A percentile compares a stretch with the other conserved stretches of the same genome.
phyloP scores from a whole-genome alignment of 1,139 yeast genomes.

The Debaryomyces subglobosus region DNA sequence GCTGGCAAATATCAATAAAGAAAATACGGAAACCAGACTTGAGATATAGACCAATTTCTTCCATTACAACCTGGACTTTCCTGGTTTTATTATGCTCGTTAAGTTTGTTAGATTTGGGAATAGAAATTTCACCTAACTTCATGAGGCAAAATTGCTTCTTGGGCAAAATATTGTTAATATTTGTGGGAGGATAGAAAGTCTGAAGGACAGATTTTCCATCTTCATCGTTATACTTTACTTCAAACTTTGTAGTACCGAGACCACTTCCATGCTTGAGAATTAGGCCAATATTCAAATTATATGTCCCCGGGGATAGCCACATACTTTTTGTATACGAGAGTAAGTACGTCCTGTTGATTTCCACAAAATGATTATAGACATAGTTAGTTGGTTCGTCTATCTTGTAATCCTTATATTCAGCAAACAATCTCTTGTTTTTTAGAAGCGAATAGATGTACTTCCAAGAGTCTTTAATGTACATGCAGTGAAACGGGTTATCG shows the following conservation, averaged over 20 bases:
- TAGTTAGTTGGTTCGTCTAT: slow-evolving; percentile 55
- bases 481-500: slow-evolving; percentile 25
- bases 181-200: slow-evolving; percentile 58
- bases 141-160: slow-evolving; percentile 53
- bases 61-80: slow-evolving; percentile 53
- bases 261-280: slow-evolving; percentile 58
- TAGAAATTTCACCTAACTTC: slow-evolving; percentile 52
- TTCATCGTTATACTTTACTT: slow-evolving; percentile 35
- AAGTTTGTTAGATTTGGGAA: slow-evolving; percentile 18
- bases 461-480: slow-evolving; percentile 57
- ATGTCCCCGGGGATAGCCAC: slow-evolving; percentile 55
- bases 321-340: slow-evolving; percentile 50
- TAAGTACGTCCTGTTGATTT: slow-evolving; percentile 51
- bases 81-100: slow-evolving; percentile 24
- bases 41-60: slow-evolving; percentile 59
- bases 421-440: slow-evolving; percentile 54
- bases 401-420: slow-evolving; percentile 53
- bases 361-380: slow-evolving; percentile 47
- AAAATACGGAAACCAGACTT: slow-evolving; percentile 62
- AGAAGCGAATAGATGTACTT: slow-evolving; percentile 52
- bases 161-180: slow-evolving; percentile 61
- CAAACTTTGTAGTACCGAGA: slow-evolving; percentile 61
- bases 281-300: slow-evolving; percentile 55
- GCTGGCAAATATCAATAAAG: slow-evolving; percentile 57
- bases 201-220: slow-evolving; percentile 27